A percentile compares a stretch with the other conserved stretches of the same genome.
phyloP scores from a whole-genome alignment of 148 eudicot species.

The Rhododendron ovatum region DNA sequence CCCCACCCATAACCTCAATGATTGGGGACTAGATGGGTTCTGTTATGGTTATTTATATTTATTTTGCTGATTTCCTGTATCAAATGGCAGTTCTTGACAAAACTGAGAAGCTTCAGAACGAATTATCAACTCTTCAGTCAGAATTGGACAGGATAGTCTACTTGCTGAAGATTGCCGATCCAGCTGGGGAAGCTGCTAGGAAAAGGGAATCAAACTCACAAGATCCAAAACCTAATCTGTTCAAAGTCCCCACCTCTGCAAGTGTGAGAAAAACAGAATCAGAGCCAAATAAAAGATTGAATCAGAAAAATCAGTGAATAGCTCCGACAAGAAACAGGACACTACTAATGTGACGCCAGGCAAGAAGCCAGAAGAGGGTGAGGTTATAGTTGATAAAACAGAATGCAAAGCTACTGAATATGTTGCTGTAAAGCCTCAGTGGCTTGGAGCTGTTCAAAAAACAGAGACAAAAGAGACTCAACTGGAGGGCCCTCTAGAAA shows the following conservation, averaged over 20 bases:
- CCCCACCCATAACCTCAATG: neutral
- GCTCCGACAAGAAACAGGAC: constrained; percentile 29
- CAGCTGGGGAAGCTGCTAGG: constrained; percentile 77
- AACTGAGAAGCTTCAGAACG: constrained; percentile 56
- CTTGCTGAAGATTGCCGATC: constrained; percentile 91
- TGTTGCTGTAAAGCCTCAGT: constrained; percentile 71
- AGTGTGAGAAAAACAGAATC: constrained; percentile 23
- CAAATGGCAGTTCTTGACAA: constrained; percentile 56
- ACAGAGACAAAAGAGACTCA: constrained; percentile 39
- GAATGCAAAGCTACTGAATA: constrained; percentile 42
- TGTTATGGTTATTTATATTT: neutral
- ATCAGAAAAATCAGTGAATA: constrained; percentile 26
- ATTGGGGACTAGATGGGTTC: neutral
- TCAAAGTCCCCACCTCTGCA: constrained; percentile 20
- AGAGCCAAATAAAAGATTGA: constrained; percentile 20
- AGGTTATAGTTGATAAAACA: constrained; percentile 24
- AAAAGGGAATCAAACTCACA: constrained; percentile 47
- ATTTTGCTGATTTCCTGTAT: constrained; percentile 14
- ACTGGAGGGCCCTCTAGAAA: constrained; percentile 28
- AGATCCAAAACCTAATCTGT: constrained; percentile 26
- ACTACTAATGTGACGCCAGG: constrained; percentile 10
- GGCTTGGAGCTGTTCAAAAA: constrained; percentile 91
- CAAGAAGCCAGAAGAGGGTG: constrained; percentile 26
- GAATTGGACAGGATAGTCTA: constrained; percentile 79
- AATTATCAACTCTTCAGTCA: constrained; percentile 62